Percentiles rank a stretch among this genome's conserved stretches.
Evolutionary conservation across 768 basidiomycete species (phyloP).

Genomic region (Lactarius sp.): DNA sequence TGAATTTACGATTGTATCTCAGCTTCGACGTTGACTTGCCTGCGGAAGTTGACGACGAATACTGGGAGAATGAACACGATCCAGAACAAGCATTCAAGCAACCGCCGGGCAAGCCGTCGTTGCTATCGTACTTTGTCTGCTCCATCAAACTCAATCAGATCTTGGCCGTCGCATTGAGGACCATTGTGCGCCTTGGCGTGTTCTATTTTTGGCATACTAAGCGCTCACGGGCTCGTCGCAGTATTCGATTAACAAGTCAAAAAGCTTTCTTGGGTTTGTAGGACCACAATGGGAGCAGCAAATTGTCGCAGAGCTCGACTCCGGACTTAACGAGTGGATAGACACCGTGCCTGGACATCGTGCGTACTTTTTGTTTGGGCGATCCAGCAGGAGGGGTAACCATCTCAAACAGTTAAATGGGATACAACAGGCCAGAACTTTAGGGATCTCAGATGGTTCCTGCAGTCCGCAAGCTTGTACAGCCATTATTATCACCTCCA

Average conservation of each 20-base stretch:
- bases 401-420: slow-evolving; percentile 23
- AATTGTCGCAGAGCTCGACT: slow-evolving; percentile 45
- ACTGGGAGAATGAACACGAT: slow-evolving; percentile 23
- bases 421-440: slow-evolving; percentile 24
- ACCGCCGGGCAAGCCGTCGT: slow-evolving; percentile 53
- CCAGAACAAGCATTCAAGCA: slow-evolving; percentile 47
- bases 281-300: slow-evolving; percentile 47
- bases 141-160: slow-evolving; percentile 59
- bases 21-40: slow-evolving; percentile 28
- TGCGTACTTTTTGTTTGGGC: slow-evolving; percentile 17
- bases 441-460: slow-evolving; percentile 27
- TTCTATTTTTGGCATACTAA: not conserved
- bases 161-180: slow-evolving; percentile 55
- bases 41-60: slow-evolving; percentile 25
- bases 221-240: slow-evolving; percentile 27
- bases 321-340: slow-evolving; percentile 44
- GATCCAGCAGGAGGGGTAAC: not conserved
- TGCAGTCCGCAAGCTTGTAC: slow-evolving; percentile 39
- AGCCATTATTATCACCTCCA: slow-evolving; percentile 40
- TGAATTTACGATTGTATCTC: slow-evolving; percentile 16
- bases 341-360: slow-evolving; percentile 39
- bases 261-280: slow-evolving; percentile 48
- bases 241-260: slow-evolving; percentile 72
- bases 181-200: slow-evolving; percentile 41
- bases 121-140: slow-evolving; percentile 49